Evolutionary conservation across 768 basidiomycete species (phyloP).

Genomic region (Amanita inopinata): DNA sequence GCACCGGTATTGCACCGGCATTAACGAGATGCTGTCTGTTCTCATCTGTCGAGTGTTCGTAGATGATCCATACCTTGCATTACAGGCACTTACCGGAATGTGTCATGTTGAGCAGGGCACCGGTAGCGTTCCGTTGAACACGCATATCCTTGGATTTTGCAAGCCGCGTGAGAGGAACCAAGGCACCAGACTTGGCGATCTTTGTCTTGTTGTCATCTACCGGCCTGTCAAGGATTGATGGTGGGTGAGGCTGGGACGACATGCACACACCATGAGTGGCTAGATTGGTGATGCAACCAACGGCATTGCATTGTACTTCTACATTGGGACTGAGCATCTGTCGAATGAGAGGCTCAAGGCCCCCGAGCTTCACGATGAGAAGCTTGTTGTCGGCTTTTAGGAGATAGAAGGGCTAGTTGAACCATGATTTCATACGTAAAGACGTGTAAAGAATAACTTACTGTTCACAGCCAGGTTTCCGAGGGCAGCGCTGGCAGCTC

Average conservation of each 20-base stretch:
- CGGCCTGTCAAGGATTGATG: constrained; percentile 8
- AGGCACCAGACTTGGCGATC: constrained; percentile 98
- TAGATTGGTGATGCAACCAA: constrained; percentile 97
- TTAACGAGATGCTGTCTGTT: constrained; percentile 98
- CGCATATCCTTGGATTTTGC: constrained; percentile 99
- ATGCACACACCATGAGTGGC: constrained; percentile 82
- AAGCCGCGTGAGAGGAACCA: constrained; percentile 91
- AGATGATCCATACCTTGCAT: constrained; percentile 4
- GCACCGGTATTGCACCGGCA: constrained; percentile 95
- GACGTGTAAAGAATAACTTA: constrained; percentile 32
- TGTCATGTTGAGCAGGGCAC: constrained; percentile 97
- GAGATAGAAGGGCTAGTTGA: constrained; percentile 11
- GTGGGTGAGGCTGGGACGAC: constrained; percentile 7
- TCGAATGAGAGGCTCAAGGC: constrained; percentile 93
- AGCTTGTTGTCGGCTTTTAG: constrained; percentile 92
- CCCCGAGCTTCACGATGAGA: constrained; percentile 95
- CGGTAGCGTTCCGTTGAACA: constrained; percentile 97
- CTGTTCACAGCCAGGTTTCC: constrained; percentile 98
- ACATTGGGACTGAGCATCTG: constrained; percentile 99
- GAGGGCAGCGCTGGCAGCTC: constrained; percentile 93
- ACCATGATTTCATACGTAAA: constrained; percentile 5
- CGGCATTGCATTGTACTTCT: constrained; percentile 99
- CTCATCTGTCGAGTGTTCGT: constrained; percentile 55
- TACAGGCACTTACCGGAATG: constrained; percentile 67
- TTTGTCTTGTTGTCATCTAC: constrained; percentile 99